Base-by-base conservation (phyloP, 1,284 basidiomycete genomes). In the Ustilago crameri region DNA sequence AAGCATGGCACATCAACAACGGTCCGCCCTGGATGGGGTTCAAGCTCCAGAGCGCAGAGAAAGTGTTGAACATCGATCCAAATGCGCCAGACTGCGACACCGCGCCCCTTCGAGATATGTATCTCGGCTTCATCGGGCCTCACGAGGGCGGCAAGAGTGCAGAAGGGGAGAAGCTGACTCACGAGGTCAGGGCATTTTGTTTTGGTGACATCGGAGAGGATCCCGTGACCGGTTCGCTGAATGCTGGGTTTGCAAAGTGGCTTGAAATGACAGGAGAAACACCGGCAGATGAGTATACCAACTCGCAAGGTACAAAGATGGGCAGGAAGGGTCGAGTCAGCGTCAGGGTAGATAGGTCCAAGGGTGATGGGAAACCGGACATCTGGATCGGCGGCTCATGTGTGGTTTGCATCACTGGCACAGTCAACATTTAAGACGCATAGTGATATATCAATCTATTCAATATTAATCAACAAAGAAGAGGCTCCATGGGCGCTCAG, bases 191-290 rank as follows among this genome's bases (percentile, higher is more conserved):
- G 15, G 72, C 73, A 0, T 70, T 78, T 18, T 53, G 49, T 2
- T 66, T 57, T 50, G 69, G 62, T 3, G 51, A 58, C 18, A 68
- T 66, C 15, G 51, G 52, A 34, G 74, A 80, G 45, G 79, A 80
- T 53, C 74, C 79, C 0, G 76, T 78, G n/a, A 78, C 76, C 0
- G 79, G 79, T 15, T 77, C 74, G 32, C 48, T 80, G 17, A 80
- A 76, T 44, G 78, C 73, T 15, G 76, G 76, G 3, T 53, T 78
- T 10, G 75, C 73, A 18, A 60, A 58, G 27, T 80, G 73, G 75
- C 57, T 78, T 3, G 67, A 71, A 34, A 18, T 37, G 12, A 52
- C 64, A 1, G 67, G 57, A 4, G 46, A 66, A 18, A 59, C 54
- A 12, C 67, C 72, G 1, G 50, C 60, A 2, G 52, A 44, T 2